These are phyloP conservation scores for Chenopodium suecicum DNA, from an alignment of 148 eudicot species.

Conservation along the genomic window DNA sequence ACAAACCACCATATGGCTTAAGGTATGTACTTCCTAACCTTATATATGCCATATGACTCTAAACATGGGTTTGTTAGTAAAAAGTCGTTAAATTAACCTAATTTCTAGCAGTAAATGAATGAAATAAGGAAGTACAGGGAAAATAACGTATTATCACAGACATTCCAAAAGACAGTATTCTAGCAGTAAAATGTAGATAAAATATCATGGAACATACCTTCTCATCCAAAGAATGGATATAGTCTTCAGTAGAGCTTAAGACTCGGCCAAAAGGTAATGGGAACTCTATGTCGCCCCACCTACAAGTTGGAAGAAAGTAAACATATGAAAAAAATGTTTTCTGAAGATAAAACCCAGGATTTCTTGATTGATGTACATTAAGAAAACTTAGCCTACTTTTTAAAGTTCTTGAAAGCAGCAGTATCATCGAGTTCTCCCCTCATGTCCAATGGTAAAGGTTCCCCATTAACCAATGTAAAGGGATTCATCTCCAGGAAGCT, in stretches of 20 bases:
- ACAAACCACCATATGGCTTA: background rate
- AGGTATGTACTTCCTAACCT: background rate
- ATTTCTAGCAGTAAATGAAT: background rate
- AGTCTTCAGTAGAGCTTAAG: conserved; percentile 71
- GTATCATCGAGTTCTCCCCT: conserved; percentile 85
- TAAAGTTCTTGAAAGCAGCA: conserved; percentile 74
- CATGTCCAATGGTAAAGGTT: conserved; percentile 75
- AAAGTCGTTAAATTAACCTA: background rate
- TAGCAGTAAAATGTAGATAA: background rate
- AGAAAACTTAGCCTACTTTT: conserved; percentile 41
- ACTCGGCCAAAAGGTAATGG: conserved; percentile 93
- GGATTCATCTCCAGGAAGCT: conserved; percentile 81
- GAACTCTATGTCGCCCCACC: conserved; percentile 84
- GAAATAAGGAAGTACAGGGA: background rate
- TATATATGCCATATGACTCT: background rate
- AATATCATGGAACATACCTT: conserved; percentile 42
- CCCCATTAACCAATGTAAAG: conserved; percentile 65
- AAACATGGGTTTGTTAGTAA: background rate
- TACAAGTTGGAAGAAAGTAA: conserved; percentile 20
- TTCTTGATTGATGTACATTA: background rate
- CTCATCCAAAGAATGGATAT: conserved; percentile 75
- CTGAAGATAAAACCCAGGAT: background rate
- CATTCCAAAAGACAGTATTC: background rate
- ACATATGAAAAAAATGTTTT: background rate
- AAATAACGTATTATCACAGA: background rate